phyloP scores from a whole-genome alignment of 495 filamentous ascomycete species.

The Trichoderma orchidacearum region DNA sequence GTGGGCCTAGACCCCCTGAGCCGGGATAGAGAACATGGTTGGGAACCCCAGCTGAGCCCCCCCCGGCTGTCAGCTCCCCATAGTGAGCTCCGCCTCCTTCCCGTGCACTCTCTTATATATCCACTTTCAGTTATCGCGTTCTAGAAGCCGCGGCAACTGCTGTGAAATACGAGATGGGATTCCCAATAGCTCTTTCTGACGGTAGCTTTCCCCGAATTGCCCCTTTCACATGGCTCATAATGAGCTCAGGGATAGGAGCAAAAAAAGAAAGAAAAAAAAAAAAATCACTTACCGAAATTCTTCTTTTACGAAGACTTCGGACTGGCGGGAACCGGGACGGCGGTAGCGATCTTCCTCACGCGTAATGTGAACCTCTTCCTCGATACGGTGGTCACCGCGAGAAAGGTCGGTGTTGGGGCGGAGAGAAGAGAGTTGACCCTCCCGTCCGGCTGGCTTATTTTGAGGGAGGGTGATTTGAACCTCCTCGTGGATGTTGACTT shows the following conservation, averaged over 20 bases:
- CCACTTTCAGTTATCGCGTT: not conserved
- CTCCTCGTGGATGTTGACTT: constrained; percentile 61
- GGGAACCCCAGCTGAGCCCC: constrained; percentile 5
- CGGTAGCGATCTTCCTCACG: constrained; percentile 53
- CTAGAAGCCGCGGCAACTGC: not conserved
- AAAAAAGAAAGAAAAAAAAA: not conserved
- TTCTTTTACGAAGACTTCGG: constrained; percentile 35
- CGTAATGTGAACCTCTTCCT: constrained; percentile 70
- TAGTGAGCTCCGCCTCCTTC: not conserved
- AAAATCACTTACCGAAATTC: constrained; percentile 30
- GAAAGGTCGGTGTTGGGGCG: constrained; percentile 45
- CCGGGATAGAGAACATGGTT: not conserved
- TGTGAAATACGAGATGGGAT: constrained; percentile 3
- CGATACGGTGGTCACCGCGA: constrained; percentile 51
- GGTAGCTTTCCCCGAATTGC: not conserved
- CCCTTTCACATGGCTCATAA: not conserved
- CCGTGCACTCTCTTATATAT: not conserved
- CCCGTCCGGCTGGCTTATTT: constrained; percentile 67
- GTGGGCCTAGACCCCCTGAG: not conserved
- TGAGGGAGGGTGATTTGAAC: constrained; percentile 70
- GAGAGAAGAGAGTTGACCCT: constrained; percentile 67
- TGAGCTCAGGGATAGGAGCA: not conserved
- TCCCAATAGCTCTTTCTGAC: not conserved
- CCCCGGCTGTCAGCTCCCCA: constrained; percentile 1
- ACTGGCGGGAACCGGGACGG: constrained; percentile 43